Base-by-base conservation (phyloP, 75 land plant genomes). In the Azolla pinnata region DNA sequence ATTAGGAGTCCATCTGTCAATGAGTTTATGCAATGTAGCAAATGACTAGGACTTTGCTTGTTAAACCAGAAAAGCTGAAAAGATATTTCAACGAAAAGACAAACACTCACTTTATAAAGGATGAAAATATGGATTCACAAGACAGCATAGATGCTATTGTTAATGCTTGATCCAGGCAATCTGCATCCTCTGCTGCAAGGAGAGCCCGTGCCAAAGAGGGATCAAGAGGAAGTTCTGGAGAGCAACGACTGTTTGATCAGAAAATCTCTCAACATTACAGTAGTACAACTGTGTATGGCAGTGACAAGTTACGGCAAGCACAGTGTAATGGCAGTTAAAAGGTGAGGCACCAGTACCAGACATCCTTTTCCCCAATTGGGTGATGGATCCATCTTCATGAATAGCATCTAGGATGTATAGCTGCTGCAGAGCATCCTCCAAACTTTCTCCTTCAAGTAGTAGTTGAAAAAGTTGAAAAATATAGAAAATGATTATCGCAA, bases 331-430 rank as follows among this genome's bases (percentile, higher is more conserved):
- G n/a, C n/a, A n/a, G n/a, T n/a, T n/a, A n/a, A n/a, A n/a, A n/a
- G n/a, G n/a, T n/a, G n/a, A n/a, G n/a, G n/a, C n/a, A 31, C 0
- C 23, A 29, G 0, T 82, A 88, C 96, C 90, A 66, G 99, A 77
- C 91, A 95, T 95, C 44, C 72, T 75, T 61, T 69, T 69, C 51
- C 99, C 99, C 66, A 86, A 10, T 27, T 56, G 47, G 28, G 92
- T 90, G 25, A 95, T 78, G 14, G 45, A 29, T 12, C 99, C 99
- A 74, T 81, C 67, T 49, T 73, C 77, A 72, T 78, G 82, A 73
- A 95, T 95, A 9, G 99, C 97, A 75, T 95, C 99, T 65, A 95
- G 78, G 16, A 90, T 82, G 64, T 79, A 90, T 17, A 95, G 61
- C 66, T 95, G 97, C 67, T 81, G 82, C 12, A 95, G 63, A 21